phyloP scores from a whole-genome alignment of 495 filamentous ascomycete species.

The Daldinia concentrica region DNA sequence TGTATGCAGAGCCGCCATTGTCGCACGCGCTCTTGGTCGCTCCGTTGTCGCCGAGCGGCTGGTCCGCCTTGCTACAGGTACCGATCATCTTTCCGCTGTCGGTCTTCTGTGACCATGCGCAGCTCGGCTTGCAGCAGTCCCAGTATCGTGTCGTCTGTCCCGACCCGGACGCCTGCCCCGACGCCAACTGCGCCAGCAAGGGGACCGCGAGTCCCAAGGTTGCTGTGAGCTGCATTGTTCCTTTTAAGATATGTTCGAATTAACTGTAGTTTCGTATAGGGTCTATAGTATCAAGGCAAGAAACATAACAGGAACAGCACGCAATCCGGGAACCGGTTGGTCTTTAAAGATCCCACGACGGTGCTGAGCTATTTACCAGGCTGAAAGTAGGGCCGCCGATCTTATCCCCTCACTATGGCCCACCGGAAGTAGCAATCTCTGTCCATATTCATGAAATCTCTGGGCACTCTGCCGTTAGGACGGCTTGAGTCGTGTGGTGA shows the following conservation, averaged over 20 bases:
- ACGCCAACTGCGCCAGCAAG: conserved; percentile 16
- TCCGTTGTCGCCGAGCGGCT: conserved; percentile 60
- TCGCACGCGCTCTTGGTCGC: conserved; percentile 60
- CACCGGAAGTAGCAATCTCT: conserved; percentile 35
- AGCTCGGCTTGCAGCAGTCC: conserved; percentile 76
- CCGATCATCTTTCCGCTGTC: conserved; percentile 51
- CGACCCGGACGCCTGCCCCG: conserved; percentile 47
- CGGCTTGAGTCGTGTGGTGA: conserved; percentile 7
- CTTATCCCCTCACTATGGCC: conserved; percentile 29
- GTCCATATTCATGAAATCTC: conserved; percentile 25
- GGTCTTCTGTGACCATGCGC: conserved; percentile 68
- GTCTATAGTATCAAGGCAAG: background rate
- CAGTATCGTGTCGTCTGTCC: conserved; percentile 72
- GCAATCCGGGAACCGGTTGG: conserved; percentile 20
- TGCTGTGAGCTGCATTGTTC: conserved; percentile 33
- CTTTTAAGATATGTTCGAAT: background rate
- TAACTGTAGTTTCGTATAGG: background rate
- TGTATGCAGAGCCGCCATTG: conserved; percentile 65
- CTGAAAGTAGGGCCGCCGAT: conserved; percentile 11
- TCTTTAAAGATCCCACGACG: conserved; percentile 25
- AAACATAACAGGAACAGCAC: conserved; percentile 18
- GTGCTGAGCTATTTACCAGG: conserved; percentile 5
- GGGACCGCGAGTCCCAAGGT: conserved; percentile 25
- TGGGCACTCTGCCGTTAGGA: conserved; percentile 19
- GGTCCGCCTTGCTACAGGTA: conserved; percentile 67